These are phyloP conservation scores for Penicillium brasilianum DNA, from an alignment of 2,329 filamentous ascomycete genomes.

Conservation along the genomic window DNA sequence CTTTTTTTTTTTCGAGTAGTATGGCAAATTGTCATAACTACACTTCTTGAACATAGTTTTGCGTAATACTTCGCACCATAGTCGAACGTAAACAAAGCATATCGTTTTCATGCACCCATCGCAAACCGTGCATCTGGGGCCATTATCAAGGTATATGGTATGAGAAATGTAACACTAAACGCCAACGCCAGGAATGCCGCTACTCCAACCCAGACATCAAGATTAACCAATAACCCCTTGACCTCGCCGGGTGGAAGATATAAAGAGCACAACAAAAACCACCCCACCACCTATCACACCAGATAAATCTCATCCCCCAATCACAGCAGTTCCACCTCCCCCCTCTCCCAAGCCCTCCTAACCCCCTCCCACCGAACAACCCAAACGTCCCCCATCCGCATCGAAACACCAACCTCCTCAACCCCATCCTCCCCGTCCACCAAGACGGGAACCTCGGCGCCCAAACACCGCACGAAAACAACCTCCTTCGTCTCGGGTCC, in stretches of 20 bases:
- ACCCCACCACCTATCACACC: neutral
- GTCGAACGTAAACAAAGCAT: neutral
- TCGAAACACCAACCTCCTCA: conserved; percentile 42
- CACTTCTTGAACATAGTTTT: neutral
- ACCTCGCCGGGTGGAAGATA: neutral
- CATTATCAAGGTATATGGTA: neutral
- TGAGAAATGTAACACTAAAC: conserved; percentile 4
- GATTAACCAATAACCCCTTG: neutral
- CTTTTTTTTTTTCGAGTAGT: neutral
- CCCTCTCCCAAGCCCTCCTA: conserved; percentile 55
- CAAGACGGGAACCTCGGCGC: conserved; percentile 53
- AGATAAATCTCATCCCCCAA: neutral
- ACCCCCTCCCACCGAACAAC: conserved; percentile 78
- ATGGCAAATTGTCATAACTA: neutral
- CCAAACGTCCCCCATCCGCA: conserved; percentile 66
- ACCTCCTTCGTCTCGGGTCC: conserved; percentile 79
- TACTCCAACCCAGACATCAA: conserved; percentile 1
- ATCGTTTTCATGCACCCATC: neutral
- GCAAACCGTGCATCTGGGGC: neutral
- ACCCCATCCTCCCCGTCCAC: conserved; percentile 39
- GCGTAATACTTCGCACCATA: neutral
- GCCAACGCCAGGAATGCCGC: conserved; percentile 11
- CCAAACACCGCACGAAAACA: conserved; percentile 74
- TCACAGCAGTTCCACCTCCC: conserved; percentile 52
- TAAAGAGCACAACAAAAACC: neutral